A percentile compares a stretch with the other conserved stretches of the same genome.
Conservation (phyloP, 306 rosid genomes). For the Pueraria montana region DNA sequence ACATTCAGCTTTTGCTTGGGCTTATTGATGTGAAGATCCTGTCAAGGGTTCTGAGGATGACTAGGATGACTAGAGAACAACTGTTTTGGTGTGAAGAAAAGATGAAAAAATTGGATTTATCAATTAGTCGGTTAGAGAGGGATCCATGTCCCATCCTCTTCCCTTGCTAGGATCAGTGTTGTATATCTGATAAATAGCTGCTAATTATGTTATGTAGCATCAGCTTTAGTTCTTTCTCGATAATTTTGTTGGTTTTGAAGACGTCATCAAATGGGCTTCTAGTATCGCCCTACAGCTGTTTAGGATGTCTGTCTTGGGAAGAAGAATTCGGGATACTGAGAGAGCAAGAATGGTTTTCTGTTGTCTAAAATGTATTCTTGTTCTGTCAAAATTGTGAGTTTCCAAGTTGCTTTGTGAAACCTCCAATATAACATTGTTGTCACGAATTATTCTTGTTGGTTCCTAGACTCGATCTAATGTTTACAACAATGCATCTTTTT, state of each 20-base stretch:
- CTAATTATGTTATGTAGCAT: constrained; percentile 2
- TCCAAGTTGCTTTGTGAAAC: constrained; percentile 39
- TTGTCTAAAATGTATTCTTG: constrained; percentile 25
- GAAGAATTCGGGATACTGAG: constrained; percentile 6
- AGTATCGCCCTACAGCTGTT: constrained; percentile 6
- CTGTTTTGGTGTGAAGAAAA: constrained; percentile 95
- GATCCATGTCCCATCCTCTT: constrained; percentile 87
- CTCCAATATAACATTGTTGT: constrained; percentile 14
- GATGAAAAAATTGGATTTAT: constrained; percentile 79
- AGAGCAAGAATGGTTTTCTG: constrained; percentile 20
- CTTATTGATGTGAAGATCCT: constrained; percentile 73
- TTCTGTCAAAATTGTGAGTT: constrained; percentile 38
- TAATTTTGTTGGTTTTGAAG: constrained; percentile 7
- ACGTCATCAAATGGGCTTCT: not conserved
- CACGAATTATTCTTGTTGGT: constrained; percentile 33
- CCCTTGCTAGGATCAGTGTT: constrained; percentile 66
- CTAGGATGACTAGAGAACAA: constrained; percentile 76
- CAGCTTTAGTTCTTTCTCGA: not conserved
- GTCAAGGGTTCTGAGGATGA: constrained; percentile 78
- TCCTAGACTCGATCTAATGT: not conserved
- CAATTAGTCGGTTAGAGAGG: constrained; percentile 74
- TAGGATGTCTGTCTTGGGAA: constrained; percentile 35
- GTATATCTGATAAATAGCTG: constrained; percentile 22
- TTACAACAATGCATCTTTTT: not conserved
- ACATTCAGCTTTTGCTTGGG: constrained; percentile 77